Evolutionary conservation across 2,329 filamentous ascomycete genomes (phyloP), one percentile per base, ranked within the genome.

Genomic region (Trichoderma sp.): DNA sequence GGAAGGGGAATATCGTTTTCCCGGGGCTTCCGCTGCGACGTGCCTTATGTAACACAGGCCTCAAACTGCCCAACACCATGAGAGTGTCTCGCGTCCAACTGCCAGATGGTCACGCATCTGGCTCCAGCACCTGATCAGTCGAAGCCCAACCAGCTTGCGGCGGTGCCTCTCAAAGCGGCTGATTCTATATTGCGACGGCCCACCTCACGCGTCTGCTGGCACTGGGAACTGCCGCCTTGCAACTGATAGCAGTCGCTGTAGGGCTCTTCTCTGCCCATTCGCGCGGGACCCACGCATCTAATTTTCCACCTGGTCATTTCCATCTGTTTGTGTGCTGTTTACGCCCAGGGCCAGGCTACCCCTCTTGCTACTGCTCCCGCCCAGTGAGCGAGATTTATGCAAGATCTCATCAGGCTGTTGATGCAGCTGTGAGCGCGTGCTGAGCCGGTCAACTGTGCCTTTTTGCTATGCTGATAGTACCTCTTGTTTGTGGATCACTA

Each of bases 71-170:
- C 67, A 68, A 68, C 59, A 64, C 56, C 68, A 66, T 56, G 58
- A 65, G 59, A 52, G 32, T 46, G 49, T 52, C 58, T 60, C 65
- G 49, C 58, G 59, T 63, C 66, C 11, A 65, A 65, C 61, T 60
- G 30, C 55, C 55, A 39, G 18, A 34, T 32, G 54, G 54, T 59
- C 63, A 67, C 56, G 54, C 63, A 69, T 52, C 32, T 58, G 37
- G 56, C 60, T 66, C 56, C 59, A 68, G 68, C 70, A 63, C 61
- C 70, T 70, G 68, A 69, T 68, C 70, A 68, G 46, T 70, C 55
- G 58, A 69, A 37, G 68, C 52, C 70, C 70, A 71, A 67, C 65
- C 60, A 66, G 52, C 64, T 65, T 37, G 39, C 55, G 39, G 55
- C 63, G 28, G 68, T 56, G 60, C 37, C 28, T 60, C 32, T 59